Conservation (phyloP, 805 yeast genomes). For the Barnettozyma siamensis region DNA sequence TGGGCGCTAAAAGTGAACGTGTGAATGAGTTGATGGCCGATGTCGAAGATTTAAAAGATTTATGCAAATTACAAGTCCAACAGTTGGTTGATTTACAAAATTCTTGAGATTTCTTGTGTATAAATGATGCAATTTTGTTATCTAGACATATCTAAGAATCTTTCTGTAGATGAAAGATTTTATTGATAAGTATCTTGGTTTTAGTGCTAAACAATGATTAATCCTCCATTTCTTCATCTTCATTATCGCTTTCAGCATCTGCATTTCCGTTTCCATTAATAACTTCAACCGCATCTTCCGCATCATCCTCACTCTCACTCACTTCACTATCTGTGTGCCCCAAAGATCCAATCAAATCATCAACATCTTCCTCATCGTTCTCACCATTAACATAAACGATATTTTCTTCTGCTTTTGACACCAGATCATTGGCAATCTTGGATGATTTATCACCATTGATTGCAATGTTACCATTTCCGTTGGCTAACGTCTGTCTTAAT, state of each 20-base stretch:
- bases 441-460: slow-evolving; percentile 9
- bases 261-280: slow-evolving; percentile 25
- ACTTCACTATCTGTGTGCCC: slow-evolving; percentile 22
- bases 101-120: not conserved
- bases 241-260: slow-evolving; percentile 20
- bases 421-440: not conserved
- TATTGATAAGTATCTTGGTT: no score
- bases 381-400: slow-evolving; percentile 37
- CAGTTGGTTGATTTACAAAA: slow-evolving; percentile 69
- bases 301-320: slow-evolving; percentile 34
- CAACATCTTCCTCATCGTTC: slow-evolving; percentile 38
- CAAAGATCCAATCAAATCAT: slow-evolving; percentile 18
- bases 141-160: no score
- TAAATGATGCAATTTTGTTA: not conserved
- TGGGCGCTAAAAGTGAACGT: slow-evolving; percentile 84
- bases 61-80: slow-evolving; percentile 79
- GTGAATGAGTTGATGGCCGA: slow-evolving; percentile 86
- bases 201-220: no score
- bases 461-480: slow-evolving; percentile 27
- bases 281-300: slow-evolving; percentile 3
- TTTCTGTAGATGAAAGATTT: no score
- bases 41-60: slow-evolving; percentile 80
- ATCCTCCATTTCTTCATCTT: slow-evolving; percentile 1
- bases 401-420: slow-evolving; percentile 27
- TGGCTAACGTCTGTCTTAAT: slow-evolving; percentile 50